phyloP scores from a whole-genome alignment of 2,329 filamentous ascomycete genomes.

The Colletotrichum siamense region DNA sequence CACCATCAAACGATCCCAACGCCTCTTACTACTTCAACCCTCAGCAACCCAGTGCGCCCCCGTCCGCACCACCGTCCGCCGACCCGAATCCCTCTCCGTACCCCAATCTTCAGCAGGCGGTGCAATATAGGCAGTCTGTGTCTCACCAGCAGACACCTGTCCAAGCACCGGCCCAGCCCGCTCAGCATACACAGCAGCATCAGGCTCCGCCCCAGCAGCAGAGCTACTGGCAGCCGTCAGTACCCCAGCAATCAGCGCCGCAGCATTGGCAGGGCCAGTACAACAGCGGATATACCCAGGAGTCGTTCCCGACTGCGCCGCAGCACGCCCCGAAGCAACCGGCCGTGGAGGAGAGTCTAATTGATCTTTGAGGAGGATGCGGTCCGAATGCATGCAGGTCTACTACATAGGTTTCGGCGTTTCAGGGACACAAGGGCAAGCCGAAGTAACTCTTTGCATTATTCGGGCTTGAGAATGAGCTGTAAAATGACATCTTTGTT shows the following conservation, averaged over 20 bases:
- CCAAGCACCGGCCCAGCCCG: constrained; percentile 38
- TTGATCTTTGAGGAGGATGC: constrained; percentile 65
- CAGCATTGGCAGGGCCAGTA: constrained; percentile 28
- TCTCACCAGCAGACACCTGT: constrained; percentile 32
- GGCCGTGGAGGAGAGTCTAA: constrained; percentile 76
- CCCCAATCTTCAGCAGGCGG: constrained; percentile 53
- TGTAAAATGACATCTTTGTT: constrained; percentile 12
- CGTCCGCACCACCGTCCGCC: constrained; percentile 36
- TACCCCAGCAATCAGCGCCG: constrained; percentile 31
- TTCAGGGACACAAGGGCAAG: constrained; percentile 5
- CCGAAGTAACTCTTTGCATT: not conserved
- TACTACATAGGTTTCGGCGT: constrained; percentile 9
- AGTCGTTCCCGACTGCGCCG: constrained; percentile 70
- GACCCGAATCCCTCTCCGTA: constrained; percentile 57
- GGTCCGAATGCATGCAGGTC: constrained; percentile 1
- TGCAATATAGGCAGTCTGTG: constrained; percentile 49
- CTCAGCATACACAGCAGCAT: constrained; percentile 35
- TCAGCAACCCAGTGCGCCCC: constrained; percentile 34
- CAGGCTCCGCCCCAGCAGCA: constrained; percentile 26
- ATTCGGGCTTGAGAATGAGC: constrained; percentile 3
- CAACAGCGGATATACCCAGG: constrained; percentile 57
- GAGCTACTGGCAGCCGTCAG: constrained; percentile 40
- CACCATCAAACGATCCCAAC: constrained; percentile 52
- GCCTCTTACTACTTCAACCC: constrained; percentile 64
- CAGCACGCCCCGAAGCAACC: constrained; percentile 65